Evolutionary conservation across 225 moss, liverwort and hornwort species (phyloP), one percentile per base, ranked within the genome.

Genomic region (Polytrichum formosum): DNA sequence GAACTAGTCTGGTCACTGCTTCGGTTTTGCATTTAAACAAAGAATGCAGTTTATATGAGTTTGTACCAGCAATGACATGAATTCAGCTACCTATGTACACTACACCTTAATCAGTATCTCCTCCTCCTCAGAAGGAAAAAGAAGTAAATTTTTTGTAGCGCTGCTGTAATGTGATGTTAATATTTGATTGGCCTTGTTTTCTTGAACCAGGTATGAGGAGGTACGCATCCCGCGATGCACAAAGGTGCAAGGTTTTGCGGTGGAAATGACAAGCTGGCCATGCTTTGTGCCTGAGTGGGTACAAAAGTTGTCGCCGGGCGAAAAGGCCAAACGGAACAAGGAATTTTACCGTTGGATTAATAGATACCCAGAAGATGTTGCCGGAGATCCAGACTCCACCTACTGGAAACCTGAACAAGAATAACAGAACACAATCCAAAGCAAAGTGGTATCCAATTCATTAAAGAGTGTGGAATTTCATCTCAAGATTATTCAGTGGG

Each of bases 341-440:
- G 80, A 86, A 18, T 83, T 83, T 35, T 71, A 28, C 31, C 64
- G 54, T 6, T 83, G 86, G 86, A 37, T 77, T 6, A 77, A 70
- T 5, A 73, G 27, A 0, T 86, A 83, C 64, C 86, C 86, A 26
- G 70, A 59, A 17, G 61, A 75, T 55, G 53, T 61, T 54, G 67
- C 23, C 53, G 80, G 83, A 27, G 82, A 86, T 73, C 67, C 80
- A 18, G 30, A 61, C 28, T 80, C 82, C 64, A 75, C 61, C 2
- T 80, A 64, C 60, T 86, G 86, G 86, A 83, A 73, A 73, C 75
- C 79, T 26, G 67, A 74, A 7, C 7, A 64, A 59, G 71, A 16
- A 13, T 46, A 4, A 9, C 37, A 2, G 10, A 37, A 37, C 37
- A 37, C 2, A 10, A 46, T 16, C 46, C 46, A 46, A 46, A 46